Percentiles rank a stretch among this genome's conserved stretches.
These are phyloP conservation scores for Plasmodium falciparum DNA, from an alignment of 169 alveolate species.

Conservation along the genomic window DNA sequence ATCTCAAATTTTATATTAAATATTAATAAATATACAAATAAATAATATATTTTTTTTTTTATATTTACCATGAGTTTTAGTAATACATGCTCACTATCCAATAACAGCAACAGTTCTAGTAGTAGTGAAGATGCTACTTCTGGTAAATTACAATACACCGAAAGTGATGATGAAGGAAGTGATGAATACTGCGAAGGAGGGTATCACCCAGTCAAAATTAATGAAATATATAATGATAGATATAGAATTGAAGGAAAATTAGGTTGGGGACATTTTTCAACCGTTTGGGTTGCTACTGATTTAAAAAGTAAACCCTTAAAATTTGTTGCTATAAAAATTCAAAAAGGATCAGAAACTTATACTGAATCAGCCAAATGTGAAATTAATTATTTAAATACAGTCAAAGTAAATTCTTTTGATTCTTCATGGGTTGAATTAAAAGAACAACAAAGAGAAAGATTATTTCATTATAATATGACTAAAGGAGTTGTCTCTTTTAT, in stretches of 20 bases:
- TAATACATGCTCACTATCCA: constrained; percentile 51
- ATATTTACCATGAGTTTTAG: constrained; percentile 34
- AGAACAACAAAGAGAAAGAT: constrained; percentile 75
- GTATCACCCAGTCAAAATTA: constrained; percentile 96
- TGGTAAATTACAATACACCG: constrained; percentile 67
- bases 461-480: constrained; percentile 81
- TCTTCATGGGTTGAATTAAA: constrained; percentile 88
- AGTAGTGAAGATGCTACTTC: constrained; percentile 71
- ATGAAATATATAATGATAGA: constrained; percentile 94
- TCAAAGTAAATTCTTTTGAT: constrained; percentile 83
- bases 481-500: constrained; percentile 94
- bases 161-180: constrained; percentile 76
- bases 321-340: constrained; percentile 98
- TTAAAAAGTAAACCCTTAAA: constrained; percentile 86
- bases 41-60: neutral
- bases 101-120: constrained; percentile 35
- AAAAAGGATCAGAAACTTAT: constrained; percentile 97
- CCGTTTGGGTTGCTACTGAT: constrained; percentile 99
- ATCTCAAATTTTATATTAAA: neutral
- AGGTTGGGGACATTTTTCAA: constrained; percentile 99
- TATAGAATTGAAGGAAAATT: constrained; percentile 97
- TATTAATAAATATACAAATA: neutral
- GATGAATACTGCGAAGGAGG: constrained; percentile 88
- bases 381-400: constrained; percentile 93
- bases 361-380: constrained; percentile 99